Conservation (phyloP, 2,329 filamentous ascomycete species). For the Lasiodiplodia citricola region DNA sequence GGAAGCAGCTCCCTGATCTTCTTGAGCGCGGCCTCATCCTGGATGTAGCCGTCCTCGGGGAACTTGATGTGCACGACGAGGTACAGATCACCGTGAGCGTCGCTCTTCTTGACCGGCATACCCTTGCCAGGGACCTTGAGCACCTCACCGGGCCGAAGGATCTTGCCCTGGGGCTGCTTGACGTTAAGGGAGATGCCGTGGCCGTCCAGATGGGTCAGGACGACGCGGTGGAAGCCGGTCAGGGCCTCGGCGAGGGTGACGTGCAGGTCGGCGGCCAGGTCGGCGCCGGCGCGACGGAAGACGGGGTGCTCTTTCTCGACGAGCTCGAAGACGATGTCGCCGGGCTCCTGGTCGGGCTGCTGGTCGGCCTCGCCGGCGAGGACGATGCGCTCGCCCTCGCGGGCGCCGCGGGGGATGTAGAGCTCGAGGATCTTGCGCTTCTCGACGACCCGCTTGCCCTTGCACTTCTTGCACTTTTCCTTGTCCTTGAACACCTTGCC, state of each 20-base stretch:
- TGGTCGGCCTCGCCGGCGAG: constrained; percentile 95
- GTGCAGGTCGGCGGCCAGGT: constrained; percentile 81
- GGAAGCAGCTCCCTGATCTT: constrained; percentile 79
- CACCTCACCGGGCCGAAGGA: constrained; percentile 82
- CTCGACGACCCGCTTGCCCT: constrained; percentile 83
- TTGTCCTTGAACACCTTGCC: constrained; percentile 92
- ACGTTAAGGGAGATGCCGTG: constrained; percentile 84
- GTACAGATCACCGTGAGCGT: constrained; percentile 84
- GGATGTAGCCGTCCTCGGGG: constrained; percentile 83
- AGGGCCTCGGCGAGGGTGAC: constrained; percentile 84
- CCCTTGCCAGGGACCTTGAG: constrained; percentile 88
- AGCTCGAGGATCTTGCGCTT: constrained; percentile 95
- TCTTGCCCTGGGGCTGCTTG: constrained; percentile 71
- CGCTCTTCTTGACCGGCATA: constrained; percentile 90
- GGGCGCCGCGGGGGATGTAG: constrained; percentile 85
- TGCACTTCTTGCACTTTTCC: constrained; percentile 99
- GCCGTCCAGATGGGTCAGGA: constrained; percentile 91
- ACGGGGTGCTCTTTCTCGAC: constrained; percentile 79
- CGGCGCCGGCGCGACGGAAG: constrained; percentile 83
- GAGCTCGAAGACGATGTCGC: constrained; percentile 90
- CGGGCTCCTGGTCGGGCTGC: constrained; percentile 83
- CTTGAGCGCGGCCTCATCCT: constrained; percentile 70
- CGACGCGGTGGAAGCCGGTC: constrained; percentile 86
- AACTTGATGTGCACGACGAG: constrained; percentile 85
- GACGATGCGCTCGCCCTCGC: constrained; percentile 84